These are phyloP conservation scores for Kalmusia sp. DNA, from an alignment of 2,329 filamentous ascomycete genomes.

Conservation along the genomic window DNA sequence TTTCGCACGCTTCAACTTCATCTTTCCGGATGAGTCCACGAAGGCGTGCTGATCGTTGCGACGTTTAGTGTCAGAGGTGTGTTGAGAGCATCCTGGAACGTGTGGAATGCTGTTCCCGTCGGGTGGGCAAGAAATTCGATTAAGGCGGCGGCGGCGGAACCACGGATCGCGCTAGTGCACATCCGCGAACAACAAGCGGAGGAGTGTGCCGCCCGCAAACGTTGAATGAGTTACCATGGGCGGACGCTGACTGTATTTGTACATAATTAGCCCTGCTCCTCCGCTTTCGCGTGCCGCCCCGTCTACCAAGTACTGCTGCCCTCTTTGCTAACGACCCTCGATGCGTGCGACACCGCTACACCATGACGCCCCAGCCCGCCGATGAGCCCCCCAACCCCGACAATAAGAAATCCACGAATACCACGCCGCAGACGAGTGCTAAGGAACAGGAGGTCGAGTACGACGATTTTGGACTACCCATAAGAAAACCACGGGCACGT, in stretches of 20 bases:
- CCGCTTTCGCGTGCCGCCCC: not conserved
- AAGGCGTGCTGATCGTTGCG: no score
- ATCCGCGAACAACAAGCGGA: no score
- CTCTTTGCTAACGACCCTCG: conserved; percentile 10
- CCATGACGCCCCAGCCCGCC: conserved; percentile 25
- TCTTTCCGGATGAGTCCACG: no score
- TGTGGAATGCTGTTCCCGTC: no score
- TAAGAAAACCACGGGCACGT: conserved; percentile 55
- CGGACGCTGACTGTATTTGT: conserved; percentile 9
- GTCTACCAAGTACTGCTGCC: not conserved
- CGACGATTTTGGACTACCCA: conserved; percentile 76
- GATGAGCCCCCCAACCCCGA: conserved; percentile 36
- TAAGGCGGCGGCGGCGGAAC: not conserved
- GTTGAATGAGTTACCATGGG: no score
- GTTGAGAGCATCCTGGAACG: no score
- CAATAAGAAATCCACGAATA: conserved; percentile 22
- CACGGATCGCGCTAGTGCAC: no score
- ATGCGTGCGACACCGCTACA: conserved; percentile 18
- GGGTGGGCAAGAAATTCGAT: conserved; percentile 7
- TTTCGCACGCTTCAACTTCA: conserved; percentile 45
- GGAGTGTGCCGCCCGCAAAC: no score
- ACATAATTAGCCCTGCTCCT: conserved; percentile 5
- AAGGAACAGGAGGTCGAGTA: conserved; percentile 52
- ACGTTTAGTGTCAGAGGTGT: conserved; percentile 8
- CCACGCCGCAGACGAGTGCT: conserved; percentile 16